phyloP scores from a whole-genome alignment of 306 rosid genomes.

The Canavalia gladiata region DNA sequence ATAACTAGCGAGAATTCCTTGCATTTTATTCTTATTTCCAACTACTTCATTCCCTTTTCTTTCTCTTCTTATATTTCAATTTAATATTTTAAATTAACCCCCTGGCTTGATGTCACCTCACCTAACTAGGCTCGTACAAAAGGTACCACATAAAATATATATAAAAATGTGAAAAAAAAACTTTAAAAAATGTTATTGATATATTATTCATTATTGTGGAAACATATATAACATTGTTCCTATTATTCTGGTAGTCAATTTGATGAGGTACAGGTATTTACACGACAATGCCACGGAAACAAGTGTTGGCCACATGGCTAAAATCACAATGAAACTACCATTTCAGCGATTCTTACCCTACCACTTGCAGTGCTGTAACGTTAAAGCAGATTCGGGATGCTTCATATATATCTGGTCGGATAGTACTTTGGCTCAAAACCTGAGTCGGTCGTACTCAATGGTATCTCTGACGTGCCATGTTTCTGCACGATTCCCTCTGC shows the following conservation, averaged over 20 bases:
- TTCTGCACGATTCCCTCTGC: constrained; percentile 16
- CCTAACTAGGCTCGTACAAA: background rate
- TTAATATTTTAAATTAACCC: background rate
- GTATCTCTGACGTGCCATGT: constrained; percentile 4
- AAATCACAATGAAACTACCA: background rate
- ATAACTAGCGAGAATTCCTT: too few relatives aligned
- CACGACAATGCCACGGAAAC: constrained; percentile 27
- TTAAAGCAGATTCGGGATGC: constrained; percentile 35
- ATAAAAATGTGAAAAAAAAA: background rate
- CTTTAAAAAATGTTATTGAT: background rate
- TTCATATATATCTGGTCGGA: background rate
- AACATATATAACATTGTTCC: background rate
- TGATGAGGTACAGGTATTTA: background rate
- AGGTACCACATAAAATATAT: background rate
- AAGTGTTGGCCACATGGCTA: constrained; percentile 27
- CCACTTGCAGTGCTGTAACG: background rate
- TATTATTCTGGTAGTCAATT: background rate
- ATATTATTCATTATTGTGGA: background rate
- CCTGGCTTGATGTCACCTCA: background rate
- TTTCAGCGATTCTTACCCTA: background rate
- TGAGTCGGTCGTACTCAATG: background rate
- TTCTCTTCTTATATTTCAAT: background rate
- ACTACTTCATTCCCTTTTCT: background rate
- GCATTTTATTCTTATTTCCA: background rate
- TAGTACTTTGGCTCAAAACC: background rate